Conservation (phyloP, 495 filamentous ascomycete species). For the Trichoderma erinaceum region DNA sequence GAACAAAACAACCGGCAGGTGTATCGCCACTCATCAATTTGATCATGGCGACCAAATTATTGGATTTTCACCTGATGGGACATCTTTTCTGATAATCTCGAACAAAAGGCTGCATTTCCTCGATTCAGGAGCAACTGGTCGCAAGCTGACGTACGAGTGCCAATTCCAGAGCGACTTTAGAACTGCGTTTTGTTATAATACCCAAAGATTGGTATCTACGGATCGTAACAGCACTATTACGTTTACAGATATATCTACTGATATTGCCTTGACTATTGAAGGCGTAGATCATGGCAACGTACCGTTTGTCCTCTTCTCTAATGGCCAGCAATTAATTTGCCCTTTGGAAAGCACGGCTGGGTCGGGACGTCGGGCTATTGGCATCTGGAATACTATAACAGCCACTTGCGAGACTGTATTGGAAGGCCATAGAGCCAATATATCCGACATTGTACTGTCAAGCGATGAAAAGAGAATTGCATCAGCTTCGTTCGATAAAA, state of each 20-base stretch:
- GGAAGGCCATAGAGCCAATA: not conserved
- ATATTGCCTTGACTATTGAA: not conserved
- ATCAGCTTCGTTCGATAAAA: not conserved
- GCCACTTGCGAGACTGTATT: not conserved
- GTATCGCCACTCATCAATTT: conserved; percentile 3
- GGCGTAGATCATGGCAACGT: not conserved
- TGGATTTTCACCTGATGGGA: not conserved
- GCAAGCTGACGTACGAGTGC: not conserved
- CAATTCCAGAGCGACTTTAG: accelerated
- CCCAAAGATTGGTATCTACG: not conserved
- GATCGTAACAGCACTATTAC: not conserved
- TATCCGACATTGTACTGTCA: not conserved
- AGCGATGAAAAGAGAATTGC: not conserved
- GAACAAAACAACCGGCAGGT: not conserved
- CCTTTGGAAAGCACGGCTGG: not conserved
- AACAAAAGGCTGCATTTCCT: not conserved
- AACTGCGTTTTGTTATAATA: not conserved
- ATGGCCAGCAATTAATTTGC: not conserved
- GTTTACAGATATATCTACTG: not conserved
- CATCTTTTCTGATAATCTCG: not conserved
- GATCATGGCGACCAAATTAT: not conserved
- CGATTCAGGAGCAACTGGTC: not conserved
- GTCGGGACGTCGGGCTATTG: not conserved
- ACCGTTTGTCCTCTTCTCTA: not conserved
- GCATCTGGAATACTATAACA: not conserved